Evolutionary conservation across 805 yeast species (phyloP), one percentile per base, ranked within the genome.

Genomic region (Metschnikowia drakensbergensis): DNA sequence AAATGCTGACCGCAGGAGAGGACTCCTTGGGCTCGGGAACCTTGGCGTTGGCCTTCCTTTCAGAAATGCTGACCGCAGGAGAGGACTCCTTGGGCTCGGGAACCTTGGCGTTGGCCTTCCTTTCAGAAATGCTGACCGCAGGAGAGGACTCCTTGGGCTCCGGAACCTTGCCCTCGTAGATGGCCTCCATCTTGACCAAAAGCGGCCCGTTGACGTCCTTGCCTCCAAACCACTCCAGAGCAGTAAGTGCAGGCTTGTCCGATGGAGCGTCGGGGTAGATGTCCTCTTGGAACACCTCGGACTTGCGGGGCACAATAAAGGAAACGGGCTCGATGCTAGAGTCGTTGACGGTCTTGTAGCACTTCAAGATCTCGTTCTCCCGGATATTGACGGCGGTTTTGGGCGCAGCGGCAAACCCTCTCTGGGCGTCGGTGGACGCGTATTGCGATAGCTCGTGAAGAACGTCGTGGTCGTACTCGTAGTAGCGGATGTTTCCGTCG

Each of bases 401-500:
- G 46, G 99, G 98, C 9, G 92, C 81, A 42, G 86, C 79, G 0
- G 97, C 95, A 63, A 92, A 83, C 1, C 99, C 99, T 67, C 99
- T 86, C 75, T 94, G 99, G 2, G 99, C 94, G 31, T 88, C 95
- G 2, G 83, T 80, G 3, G 97, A 89, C 52, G 84, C 83, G 66
- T 79, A 94, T 65, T 92, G 97, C n/a, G 96, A 87, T 51, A 94
- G 71, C 58, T 86, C 88, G 67, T 76, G 83, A 48, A 94, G 75
- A 60, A 83, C 86, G 60, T 92, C 97, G 59, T 87, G 81, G 53
- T 83, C 89, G 66, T 80, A 89, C 72, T 94, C 99, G 63, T 74
- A 94, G 70, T 92, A 92, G 62, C 97, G 87, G 60, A 94, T 88
- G 66, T 92, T 94, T 59, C 98, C 98, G 67, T 94, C 99, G 66